A percentile compares a stretch with the other conserved stretches of the same genome.
Evolutionary conservation across 2,329 filamentous ascomycete species (phyloP).

Genomic region (Ophioceras dolichostomum): DNA sequence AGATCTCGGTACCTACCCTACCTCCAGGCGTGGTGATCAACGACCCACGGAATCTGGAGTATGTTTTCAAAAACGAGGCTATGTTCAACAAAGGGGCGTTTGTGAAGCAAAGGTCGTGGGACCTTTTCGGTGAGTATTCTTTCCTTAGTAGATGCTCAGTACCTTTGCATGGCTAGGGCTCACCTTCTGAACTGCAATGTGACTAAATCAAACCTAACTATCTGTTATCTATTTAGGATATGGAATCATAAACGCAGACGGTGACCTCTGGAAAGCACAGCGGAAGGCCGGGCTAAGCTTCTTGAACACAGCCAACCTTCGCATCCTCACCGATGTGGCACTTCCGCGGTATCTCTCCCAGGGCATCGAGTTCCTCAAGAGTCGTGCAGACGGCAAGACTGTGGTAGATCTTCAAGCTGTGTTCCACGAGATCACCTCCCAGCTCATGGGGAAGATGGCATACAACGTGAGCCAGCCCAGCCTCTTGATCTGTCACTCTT

Average conservation of each 20-base stretch:
- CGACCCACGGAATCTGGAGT: constrained; percentile 49
- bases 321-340: constrained; percentile 41
- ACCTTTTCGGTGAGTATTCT: constrained; percentile 40
- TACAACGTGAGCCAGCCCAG: constrained; percentile 47
- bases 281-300: constrained; percentile 49
- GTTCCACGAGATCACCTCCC: constrained; percentile 52
- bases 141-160: background rate
- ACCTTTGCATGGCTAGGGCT: background rate
- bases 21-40: constrained; percentile 52
- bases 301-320: constrained; percentile 43
- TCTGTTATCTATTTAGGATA: constrained; percentile 24
- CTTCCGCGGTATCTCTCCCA: constrained; percentile 40
- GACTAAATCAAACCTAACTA: too few relatives aligned
- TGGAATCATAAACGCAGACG: constrained; percentile 56
- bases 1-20: constrained; percentile 49
- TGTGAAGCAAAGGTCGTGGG: constrained; percentile 46
- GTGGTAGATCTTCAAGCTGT: constrained; percentile 44
- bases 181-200: background rate
- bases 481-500: background rate
- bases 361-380: constrained; percentile 25
- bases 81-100: constrained; percentile 51
- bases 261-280: constrained; percentile 50
- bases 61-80: constrained; percentile 46
- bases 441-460: constrained; percentile 56
- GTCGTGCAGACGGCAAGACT: constrained; percentile 10